A percentile compares a stretch with the other conserved stretches of the same genome.
Conservation (phyloP, 129 eudicot genomes). For the Flaveria bidentis region DNA sequence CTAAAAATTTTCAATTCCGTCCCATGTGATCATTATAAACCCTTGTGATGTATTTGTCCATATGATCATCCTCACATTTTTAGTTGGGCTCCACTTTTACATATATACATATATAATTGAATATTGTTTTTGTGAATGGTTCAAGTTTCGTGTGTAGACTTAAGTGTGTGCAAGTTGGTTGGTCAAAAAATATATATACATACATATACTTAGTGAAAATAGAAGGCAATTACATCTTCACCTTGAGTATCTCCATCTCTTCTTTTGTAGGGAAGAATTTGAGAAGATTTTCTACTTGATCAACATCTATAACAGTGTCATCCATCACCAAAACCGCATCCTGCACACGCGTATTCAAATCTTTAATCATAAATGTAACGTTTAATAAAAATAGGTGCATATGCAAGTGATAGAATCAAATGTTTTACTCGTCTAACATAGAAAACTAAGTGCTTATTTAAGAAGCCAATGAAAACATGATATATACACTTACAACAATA, state of each 20-base stretch:
- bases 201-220: too few species aligned
- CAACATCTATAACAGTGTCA: slow-evolving; percentile 67
- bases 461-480: slow-evolving; percentile 14
- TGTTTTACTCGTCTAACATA: not conserved
- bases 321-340: slow-evolving; percentile 81
- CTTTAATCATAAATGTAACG: not conserved
- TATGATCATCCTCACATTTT: not conserved
- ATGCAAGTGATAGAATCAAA: not conserved
- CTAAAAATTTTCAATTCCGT: not conserved
- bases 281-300: slow-evolving; percentile 80
- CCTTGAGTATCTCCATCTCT: slow-evolving; percentile 89
- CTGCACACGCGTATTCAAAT: slow-evolving; percentile 26
- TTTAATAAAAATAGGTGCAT: not conserved
- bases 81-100: not conserved
- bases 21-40: not conserved
- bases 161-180: not conserved
- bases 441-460: not conserved
- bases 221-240: slow-evolving; percentile 23
- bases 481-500: slow-evolving; percentile 65
- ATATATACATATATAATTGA: not conserved
- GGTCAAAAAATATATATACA: too few species aligned
- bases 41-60: not conserved
- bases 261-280: slow-evolving; percentile 84
- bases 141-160: too few species aligned
- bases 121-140: slow-evolving; percentile 3